Base-by-base conservation (phyloP, 257 asterid species). In the Nicotiana sylvestris region DNA sequence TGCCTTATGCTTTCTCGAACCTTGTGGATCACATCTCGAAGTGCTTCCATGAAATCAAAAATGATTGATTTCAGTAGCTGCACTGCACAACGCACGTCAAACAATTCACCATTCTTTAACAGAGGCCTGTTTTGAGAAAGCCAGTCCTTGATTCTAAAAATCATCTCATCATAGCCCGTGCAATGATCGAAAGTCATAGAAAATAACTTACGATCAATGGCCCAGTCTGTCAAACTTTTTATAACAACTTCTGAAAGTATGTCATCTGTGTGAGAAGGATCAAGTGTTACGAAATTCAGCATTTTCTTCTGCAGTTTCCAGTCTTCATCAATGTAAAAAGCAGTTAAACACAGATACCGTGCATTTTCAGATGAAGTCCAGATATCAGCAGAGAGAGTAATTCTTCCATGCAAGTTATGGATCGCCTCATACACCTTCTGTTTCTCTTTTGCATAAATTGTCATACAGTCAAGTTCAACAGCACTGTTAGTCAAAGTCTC, bases 281-380 rank as follows among this genome's bases (percentile, higher is more conserved):
- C 97, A 84, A 93, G 57, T 21, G 98, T 89, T 55, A 88, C 49
- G 84, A 96, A 94, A 84, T 89, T 96, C 82, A 96, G 94, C 90
- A 96, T 89, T 88, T 86, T 94, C 88, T 93, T 94, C 86, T 90
- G 97, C 78, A 92, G 88, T 91, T 88, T 93, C 99, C 99, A 96
- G 76, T 92, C 91, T 78, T 86, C 97, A 65, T 93, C 97, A 15
- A 94, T 90, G 72, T 87, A 96, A 85, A 87, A 87, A 67, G 99
- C 99, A 10, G 95, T 91, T 84, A 96, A 87, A 86, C 95, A 90
- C 85, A 94, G 66, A 86, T 85, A 92, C 74, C 88, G 92, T 33
- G 91, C 88, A 80, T 88, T 91, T 69, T 90, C 98, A 4, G 89
- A 76, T 66, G 98, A 92, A 78, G 84, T 82, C 98, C 99, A 96